A percentile compares a stretch with the other conserved stretches of the same genome.
Evolutionary conservation across 2,329 filamentous ascomycete species (phyloP).

Genomic region (Cladosporium cucumerinum): DNA sequence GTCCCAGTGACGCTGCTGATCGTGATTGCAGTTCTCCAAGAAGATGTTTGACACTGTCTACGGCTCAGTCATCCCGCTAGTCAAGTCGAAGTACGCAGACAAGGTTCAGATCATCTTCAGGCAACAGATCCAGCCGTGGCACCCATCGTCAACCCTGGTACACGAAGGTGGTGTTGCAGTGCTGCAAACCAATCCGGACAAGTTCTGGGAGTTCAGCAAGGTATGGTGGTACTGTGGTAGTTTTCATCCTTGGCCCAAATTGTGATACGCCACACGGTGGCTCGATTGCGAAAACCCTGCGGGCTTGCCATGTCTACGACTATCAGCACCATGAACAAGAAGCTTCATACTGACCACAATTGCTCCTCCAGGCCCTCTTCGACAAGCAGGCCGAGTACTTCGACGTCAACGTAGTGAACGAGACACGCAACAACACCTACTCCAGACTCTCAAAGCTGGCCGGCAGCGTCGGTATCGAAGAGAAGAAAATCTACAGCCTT

Average conservation of each 20-base stretch:
- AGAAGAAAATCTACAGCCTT: slow-evolving; percentile 64
- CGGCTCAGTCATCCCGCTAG: slow-evolving; percentile 59
- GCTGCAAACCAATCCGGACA: slow-evolving; percentile 62
- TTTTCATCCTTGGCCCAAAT: background rate
- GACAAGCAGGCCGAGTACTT: slow-evolving; percentile 73
- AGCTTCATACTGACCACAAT: background rate
- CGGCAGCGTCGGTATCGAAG: slow-evolving; percentile 63
- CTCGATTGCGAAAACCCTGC: background rate
- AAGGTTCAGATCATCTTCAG: slow-evolving; percentile 76
- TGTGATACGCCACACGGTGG: background rate
- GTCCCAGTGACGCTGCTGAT: background rate
- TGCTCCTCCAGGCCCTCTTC: slow-evolving; percentile 52
- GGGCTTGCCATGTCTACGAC: background rate
- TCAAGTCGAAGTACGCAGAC: slow-evolving; percentile 59
- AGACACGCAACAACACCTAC: slow-evolving; percentile 83
- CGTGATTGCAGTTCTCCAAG: slow-evolving; percentile 51
- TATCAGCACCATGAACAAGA: background rate
- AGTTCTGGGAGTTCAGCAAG: slow-evolving; percentile 77
- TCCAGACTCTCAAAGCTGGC: slow-evolving; percentile 73
- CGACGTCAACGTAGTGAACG: slow-evolving; percentile 77
- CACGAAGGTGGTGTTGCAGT: slow-evolving; percentile 86
- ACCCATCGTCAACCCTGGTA: slow-evolving; percentile 67
- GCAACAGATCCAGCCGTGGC: slow-evolving; percentile 79
- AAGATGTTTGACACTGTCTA: slow-evolving; percentile 78
- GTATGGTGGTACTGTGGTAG: background rate